A percentile compares a stretch with the other conserved stretches of the same genome.
phyloP scores from a whole-genome alignment of 2,329 filamentous ascomycete genomes.

The Ciborinia camelliae region DNA sequence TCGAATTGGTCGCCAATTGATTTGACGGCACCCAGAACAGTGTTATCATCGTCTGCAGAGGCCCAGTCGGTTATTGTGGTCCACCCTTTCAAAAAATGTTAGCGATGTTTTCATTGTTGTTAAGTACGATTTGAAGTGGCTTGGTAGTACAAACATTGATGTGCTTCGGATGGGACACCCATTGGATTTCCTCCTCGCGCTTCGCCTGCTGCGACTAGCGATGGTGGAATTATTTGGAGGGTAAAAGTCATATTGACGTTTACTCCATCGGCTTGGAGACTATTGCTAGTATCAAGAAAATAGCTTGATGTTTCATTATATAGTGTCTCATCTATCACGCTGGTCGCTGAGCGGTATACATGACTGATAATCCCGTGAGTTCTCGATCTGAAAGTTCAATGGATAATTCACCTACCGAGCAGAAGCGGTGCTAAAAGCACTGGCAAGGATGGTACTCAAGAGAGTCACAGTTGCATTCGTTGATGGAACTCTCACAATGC shows the following conservation, averaged over 20 bases:
- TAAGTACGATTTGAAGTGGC: neutral
- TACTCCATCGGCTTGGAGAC: neutral
- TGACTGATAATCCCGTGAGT: neutral
- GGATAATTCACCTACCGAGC: neutral
- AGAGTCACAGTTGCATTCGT: neutral
- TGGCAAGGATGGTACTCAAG: neutral
- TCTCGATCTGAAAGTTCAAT: neutral
- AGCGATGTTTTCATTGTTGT: neutral
- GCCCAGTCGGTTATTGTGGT: neutral
- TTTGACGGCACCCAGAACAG: neutral
- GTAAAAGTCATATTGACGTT: constrained; percentile 1
- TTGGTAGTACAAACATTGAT: neutral
- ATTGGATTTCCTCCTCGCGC: constrained; percentile 4
- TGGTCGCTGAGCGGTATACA: neutral
- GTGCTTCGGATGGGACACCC: neutral
- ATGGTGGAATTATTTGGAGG: neutral
- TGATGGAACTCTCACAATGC: neutral
- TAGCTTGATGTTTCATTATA: constrained; percentile 3
- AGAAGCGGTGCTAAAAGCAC: neutral
- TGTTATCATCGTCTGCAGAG: neutral
- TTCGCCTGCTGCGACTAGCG: neutral
- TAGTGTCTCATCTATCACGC: neutral
- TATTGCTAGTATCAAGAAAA: constrained; percentile 4
- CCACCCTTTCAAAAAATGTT: neutral
- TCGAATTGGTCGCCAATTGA: neutral